Evolutionary conservation across 2,329 filamentous ascomycete species (phyloP), one percentile per base, ranked within the genome.

Genomic region (Fusarium circinatum): DNA sequence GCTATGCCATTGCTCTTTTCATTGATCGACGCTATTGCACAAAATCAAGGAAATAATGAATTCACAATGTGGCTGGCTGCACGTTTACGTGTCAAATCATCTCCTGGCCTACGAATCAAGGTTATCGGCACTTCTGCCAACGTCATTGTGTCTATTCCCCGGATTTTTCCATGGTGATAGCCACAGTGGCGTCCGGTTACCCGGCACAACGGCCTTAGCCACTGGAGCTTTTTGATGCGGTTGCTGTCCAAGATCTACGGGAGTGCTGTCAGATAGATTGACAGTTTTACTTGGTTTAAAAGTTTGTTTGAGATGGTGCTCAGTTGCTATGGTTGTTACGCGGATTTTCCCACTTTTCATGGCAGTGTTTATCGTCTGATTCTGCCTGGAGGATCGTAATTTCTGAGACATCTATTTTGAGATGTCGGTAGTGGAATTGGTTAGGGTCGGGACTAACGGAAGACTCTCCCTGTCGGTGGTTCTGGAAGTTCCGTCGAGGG

Each of bases 171-270:
- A 26, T 18, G 13, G 14, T 8, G 20, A 68, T 44, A 45, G 48
- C 42, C 57, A 68, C 54, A 28, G 55, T 62, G 57, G 66, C 48
- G 65, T 39, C 15, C 17, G 30, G 41, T 65, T 28, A 47, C 51
- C 39, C 65, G 34, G 65, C 59, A 70, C 65, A 65, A 48, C 51
- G 65, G 65, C 39, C 24, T 9, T 9, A 48, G 61, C 60, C 52
- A 63, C 42, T 17, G 8, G 39, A 63, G 26, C 20, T n/a, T 38
- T 28, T 30, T 0, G 20, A 17, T 15, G 38, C 8, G 22, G 41
- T 45, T 15, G 30, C 39, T 55, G n/a, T 30, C 9, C 28, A 34
- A 60, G 34, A 54, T 39, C 51, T 54, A 8, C 15, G n/a, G 48
- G n/a, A 38, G 24, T 36, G 17, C 51, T 39, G 51, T 38, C 34